phyloP scores from a whole-genome alignment of 352 stramenopile genomes.

The Hyaloperonospora arabidopsidis region DNA sequence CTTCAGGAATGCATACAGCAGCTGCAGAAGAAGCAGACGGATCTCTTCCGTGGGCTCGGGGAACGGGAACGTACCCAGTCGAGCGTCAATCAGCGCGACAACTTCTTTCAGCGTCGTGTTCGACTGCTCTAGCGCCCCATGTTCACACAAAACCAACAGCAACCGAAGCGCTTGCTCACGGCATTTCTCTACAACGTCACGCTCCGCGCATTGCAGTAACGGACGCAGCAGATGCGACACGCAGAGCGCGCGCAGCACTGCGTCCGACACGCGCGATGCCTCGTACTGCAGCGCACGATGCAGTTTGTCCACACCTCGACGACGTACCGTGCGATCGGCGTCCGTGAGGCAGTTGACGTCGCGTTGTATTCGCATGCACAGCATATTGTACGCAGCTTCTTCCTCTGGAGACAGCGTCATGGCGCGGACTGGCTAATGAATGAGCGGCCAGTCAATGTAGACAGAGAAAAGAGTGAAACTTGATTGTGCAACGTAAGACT shows the following conservation, averaged over 20 bases:
- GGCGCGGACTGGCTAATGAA: neutral
- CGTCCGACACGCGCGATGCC: conserved; percentile 23
- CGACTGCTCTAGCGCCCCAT: conserved; percentile 37
- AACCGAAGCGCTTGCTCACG: conserved; percentile 58
- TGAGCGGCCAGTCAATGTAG: too few relatives aligned
- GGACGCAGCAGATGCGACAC: conserved; percentile 35
- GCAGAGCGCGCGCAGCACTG: conserved; percentile 41
- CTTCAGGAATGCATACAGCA: conserved; percentile 46
- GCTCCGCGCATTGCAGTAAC: conserved; percentile 41
- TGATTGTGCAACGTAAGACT: conserved; percentile 3
- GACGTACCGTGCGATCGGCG: conserved; percentile 58
- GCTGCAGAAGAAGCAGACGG: conserved; percentile 57
- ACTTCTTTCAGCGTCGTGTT: conserved; percentile 38
- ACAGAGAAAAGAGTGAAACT: neutral
- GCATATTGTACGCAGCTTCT: conserved; percentile 43
- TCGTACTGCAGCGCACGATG: conserved; percentile 45
- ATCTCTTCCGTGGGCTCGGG: conserved; percentile 79
- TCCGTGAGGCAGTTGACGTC: conserved; percentile 78
- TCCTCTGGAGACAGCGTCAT: conserved; percentile 47
- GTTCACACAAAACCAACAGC: conserved; percentile 50
- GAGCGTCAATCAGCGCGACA: conserved; percentile 35
- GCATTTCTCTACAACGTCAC: conserved; percentile 68
- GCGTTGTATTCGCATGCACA: conserved; percentile 75
- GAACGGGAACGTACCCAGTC: conserved; percentile 73
- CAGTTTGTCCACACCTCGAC: conserved; percentile 66